phyloP scores from a whole-genome alignment of 2,329 filamentous ascomycete genomes.

The Neopestalotiopsis sp. region DNA sequence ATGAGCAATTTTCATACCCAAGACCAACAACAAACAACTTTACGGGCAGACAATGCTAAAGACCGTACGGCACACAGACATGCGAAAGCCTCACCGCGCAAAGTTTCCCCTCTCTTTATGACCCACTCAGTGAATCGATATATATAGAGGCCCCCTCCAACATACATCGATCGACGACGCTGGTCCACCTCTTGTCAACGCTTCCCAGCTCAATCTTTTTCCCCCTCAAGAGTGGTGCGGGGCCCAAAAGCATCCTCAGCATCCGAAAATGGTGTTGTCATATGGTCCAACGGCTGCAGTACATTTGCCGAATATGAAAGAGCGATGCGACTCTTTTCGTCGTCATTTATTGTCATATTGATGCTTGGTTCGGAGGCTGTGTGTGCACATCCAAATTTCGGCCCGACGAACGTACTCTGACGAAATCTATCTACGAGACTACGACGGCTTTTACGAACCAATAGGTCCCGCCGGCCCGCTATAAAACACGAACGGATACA shows the following conservation, averaged over 20 bases:
- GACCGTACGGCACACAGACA: not conserved
- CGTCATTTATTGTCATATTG: constrained; percentile 3
- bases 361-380: constrained; percentile 6
- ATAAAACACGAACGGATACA: not conserved
- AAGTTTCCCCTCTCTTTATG: constrained; percentile 5
- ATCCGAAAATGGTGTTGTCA: not conserved
- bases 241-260: not conserved
- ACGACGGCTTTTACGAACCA: constrained; percentile 2
- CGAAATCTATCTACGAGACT: not conserved
- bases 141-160: constrained; percentile 11
- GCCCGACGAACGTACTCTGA: not conserved
- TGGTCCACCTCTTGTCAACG: constrained; percentile 7
- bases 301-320: not conserved
- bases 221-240: not conserved
- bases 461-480: not conserved
- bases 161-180: constrained; percentile 12
- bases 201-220: not conserved
- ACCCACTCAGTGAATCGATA: constrained; percentile 8
- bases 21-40: not conserved
- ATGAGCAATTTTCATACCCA: not conserved
- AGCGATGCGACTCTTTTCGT: constrained; percentile 8
- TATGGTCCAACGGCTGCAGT: not conserved
- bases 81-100: not conserved
- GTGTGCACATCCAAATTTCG: constrained; percentile 11
- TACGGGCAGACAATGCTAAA: not conserved